A percentile compares a stretch with the other conserved stretches of the same genome.
Evolutionary conservation across 352 stramenopile genomes (phyloP).

Genomic region (Phytophthora syringae): DNA sequence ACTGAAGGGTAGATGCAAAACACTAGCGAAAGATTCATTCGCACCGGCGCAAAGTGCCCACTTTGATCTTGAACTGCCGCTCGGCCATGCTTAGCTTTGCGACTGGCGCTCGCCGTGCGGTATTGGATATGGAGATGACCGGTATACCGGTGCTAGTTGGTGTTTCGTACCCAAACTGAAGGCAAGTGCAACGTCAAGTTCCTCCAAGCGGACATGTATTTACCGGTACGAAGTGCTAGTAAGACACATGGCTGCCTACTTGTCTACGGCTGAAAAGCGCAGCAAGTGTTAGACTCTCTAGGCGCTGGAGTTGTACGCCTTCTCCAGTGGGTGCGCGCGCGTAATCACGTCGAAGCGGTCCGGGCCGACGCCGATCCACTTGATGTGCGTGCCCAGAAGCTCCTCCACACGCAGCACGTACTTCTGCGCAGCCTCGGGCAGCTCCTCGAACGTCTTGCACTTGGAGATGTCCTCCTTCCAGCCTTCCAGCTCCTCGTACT

Average conservation of each 20-base stretch:
- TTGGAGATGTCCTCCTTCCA: conserved; percentile 98
- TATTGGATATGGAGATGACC: background rate
- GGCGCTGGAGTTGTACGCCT: conserved; percentile 45
- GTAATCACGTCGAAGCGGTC: conserved; percentile 96
- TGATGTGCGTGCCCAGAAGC: conserved; percentile 95
- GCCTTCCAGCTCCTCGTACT: conserved; percentile 94
- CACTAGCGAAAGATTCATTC: background rate
- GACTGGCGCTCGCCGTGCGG: background rate
- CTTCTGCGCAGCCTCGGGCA: conserved; percentile 94
- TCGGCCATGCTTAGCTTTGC: conserved; percentile 48
- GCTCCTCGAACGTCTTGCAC: conserved; percentile 96
- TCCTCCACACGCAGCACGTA: conserved; percentile 98
- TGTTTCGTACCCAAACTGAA: background rate
- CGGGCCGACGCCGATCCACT: conserved; percentile 98
- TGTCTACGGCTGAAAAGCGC: conserved; percentile 3
- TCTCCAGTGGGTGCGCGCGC: conserved; percentile 76
- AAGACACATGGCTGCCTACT: conserved; percentile 7
- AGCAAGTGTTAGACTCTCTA: conserved; percentile 23
- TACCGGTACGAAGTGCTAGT: conserved; percentile 1
- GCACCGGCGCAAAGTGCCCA: conserved; percentile 73
- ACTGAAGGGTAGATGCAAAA: too few relatives aligned
- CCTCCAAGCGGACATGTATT: conserved; percentile 16
- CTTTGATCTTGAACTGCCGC: conserved; percentile 85
- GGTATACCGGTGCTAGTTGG: background rate
- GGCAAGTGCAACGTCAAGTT: background rate